Percentiles rank a stretch among this genome's conserved stretches.
Evolutionary conservation across 2,329 filamentous ascomycete species (phyloP).

Genomic region (Myriangium duriaei): DNA sequence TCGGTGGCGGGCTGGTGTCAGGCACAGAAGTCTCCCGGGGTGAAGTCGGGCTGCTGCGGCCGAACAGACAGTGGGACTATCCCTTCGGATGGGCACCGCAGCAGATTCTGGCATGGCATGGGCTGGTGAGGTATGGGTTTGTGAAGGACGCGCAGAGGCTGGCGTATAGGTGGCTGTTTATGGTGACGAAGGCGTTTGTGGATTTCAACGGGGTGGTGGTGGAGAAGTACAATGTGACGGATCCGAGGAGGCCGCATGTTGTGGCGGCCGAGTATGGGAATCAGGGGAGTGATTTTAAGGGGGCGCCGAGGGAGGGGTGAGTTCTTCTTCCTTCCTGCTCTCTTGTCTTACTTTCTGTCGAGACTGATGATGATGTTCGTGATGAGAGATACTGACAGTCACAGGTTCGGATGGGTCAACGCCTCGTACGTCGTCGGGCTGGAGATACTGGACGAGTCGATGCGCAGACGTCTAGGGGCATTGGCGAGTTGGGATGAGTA

Average conservation of each 20-base stretch:
- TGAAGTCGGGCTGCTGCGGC: conserved; percentile 62
- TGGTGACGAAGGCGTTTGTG: conserved; percentile 97
- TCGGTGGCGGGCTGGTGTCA: conserved; percentile 72
- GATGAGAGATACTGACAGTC: neutral
- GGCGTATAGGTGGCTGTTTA: conserved; percentile 93
- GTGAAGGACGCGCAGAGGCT: conserved; percentile 78
- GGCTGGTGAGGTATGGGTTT: conserved; percentile 82
- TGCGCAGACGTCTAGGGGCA: conserved; percentile 76
- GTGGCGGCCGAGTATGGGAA: conserved; percentile 98
- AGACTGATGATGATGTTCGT: neutral
- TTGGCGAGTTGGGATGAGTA: conserved; percentile 80
- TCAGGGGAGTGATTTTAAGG: conserved; percentile 89
- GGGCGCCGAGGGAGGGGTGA: conserved; percentile 90
- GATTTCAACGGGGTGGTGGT: conserved; percentile 98
- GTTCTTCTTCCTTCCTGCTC: conserved; percentile 29
- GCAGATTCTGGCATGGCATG: conserved; percentile 96
- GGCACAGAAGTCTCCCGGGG: conserved; percentile 86
- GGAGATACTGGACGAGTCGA: conserved; percentile 76
- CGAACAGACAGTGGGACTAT: conserved; percentile 97
- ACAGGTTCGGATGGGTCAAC: conserved; percentile 95
- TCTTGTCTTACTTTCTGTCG: neutral
- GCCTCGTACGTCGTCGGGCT: conserved; percentile 93
- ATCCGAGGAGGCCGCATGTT: conserved; percentile 77
- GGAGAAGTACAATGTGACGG: conserved; percentile 96
- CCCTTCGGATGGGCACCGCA: conserved; percentile 98